Percentiles rank a stretch among this genome's conserved stretches.
phyloP scores from a whole-genome alignment of 1,284 basidiomycete genomes.

The Coriolopsis trogii region DNA sequence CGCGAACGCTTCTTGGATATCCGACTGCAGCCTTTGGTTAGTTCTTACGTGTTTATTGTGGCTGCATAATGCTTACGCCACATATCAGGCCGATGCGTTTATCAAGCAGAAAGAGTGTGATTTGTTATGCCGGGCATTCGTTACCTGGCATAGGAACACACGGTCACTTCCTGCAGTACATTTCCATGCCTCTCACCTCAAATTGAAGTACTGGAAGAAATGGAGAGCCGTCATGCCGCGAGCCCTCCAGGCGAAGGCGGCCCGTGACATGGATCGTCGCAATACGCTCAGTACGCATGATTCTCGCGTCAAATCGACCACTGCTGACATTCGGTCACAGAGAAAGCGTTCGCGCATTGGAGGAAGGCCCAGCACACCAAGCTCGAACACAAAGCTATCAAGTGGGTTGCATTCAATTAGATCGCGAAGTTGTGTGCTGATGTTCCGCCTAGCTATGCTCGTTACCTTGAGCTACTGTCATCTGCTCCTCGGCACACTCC shows the following conservation, averaged over 20 bases:
- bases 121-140: conserved; percentile 65
- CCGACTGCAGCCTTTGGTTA: conserved; percentile 63
- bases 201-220: conserved; percentile 59
- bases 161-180: conserved; percentile 77
- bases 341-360: conserved; percentile 65
- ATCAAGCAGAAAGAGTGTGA: conserved; percentile 59
- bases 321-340: conserved; percentile 41
- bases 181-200: conserved; percentile 64
- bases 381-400: conserved; percentile 76
- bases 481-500: conserved; percentile 30
- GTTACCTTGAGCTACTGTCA: conserved; percentile 72
- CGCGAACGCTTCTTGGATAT: conserved; percentile 66
- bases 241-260: conserved; percentile 63
- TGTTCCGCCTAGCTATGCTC: conserved; percentile 49
- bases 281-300: conserved; percentile 64
- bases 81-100: conserved; percentile 65
- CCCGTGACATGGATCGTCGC: conserved; percentile 60
- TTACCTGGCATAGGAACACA: conserved; percentile 73
- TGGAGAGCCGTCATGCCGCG: conserved; percentile 75
- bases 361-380: conserved; percentile 65
- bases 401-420: conserved; percentile 52
- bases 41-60: conserved; percentile 25
- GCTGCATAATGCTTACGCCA: conserved; percentile 7
- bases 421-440: not conserved
- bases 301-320: conserved; percentile 9